These are phyloP conservation scores for Ceratocystis colombiana DNA, from an alignment of 2,329 filamentous ascomycete genomes.

Conservation along the genomic window DNA sequence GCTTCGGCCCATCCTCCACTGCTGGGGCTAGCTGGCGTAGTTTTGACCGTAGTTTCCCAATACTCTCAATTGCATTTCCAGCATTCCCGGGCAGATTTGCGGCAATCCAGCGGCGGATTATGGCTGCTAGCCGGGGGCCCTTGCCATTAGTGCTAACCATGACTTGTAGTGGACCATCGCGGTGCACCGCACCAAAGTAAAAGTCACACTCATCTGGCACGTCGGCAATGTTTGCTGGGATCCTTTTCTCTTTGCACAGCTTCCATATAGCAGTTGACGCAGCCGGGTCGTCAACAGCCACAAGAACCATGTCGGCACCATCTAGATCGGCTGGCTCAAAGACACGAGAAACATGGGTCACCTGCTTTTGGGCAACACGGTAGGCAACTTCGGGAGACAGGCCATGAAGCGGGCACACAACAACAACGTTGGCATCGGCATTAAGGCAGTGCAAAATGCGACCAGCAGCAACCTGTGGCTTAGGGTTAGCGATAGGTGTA, in stretches of 20 bases:
- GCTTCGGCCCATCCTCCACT: conserved; percentile 64
- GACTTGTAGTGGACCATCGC: conserved; percentile 89
- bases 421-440: conserved; percentile 80
- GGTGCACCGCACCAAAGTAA: conserved; percentile 92
- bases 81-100: conserved; percentile 63
- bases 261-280: conserved; percentile 90
- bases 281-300: conserved; percentile 83
- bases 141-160: conserved; percentile 99
- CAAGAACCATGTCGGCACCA: conserved; percentile 73
- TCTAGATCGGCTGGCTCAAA: conserved; percentile 86
- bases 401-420: conserved; percentile 68
- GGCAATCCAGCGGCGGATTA: conserved; percentile 75
- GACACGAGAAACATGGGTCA: conserved; percentile 68
- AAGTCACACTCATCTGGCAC: conserved; percentile 96
- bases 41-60: conserved; percentile 69
- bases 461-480: conserved; percentile 73
- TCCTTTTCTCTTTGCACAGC: conserved; percentile 72
- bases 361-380: conserved; percentile 63
- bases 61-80: conserved; percentile 73
- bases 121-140: conserved; percentile 79
- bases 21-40: conserved; percentile 66
- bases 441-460: conserved; percentile 91
- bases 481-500: conserved; percentile 10
- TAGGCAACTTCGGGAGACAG: conserved; percentile 82
- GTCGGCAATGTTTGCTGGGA: conserved; percentile 92